phyloP scores from a whole-genome alignment of 768 basidiomycete species.

The Serendipita indica region DNA sequence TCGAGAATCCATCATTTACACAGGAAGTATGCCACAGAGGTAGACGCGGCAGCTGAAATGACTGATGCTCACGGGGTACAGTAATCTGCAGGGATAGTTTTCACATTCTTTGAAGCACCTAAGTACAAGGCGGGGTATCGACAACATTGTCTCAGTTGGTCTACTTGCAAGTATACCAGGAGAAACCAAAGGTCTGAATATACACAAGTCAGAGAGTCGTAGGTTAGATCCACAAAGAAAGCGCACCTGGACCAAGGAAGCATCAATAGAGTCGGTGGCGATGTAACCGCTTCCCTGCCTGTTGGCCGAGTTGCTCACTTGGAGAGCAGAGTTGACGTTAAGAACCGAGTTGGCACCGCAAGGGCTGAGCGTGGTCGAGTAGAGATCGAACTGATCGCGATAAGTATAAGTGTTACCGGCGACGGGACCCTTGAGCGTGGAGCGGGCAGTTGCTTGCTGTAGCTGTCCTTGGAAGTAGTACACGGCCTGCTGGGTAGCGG shows the following conservation, averaged over 20 bases:
- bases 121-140: too few species aligned
- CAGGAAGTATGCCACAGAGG: too few species aligned
- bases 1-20: too few species aligned
- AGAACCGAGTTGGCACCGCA: conserved; percentile 6
- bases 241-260: not conserved
- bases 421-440: not conserved
- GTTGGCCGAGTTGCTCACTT: conserved; percentile 1
- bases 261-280: conserved; percentile 3
- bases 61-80: too few species aligned
- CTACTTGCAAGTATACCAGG: not conserved
- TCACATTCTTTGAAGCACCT: too few species aligned
- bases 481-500: not conserved
- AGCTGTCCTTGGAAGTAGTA: conserved; percentile 9
- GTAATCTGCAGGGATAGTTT: too few species aligned
- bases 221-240: too few species aligned
- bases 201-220: too few species aligned
- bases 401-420: not conserved
- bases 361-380: not conserved
- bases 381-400: conserved; percentile 1
- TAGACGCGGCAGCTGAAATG: too few species aligned
- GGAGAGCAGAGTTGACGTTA: not conserved
- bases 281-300: not conserved
- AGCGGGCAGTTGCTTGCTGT: not conserved
- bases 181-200: not conserved
- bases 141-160: too few species aligned